phyloP scores from a whole-genome alignment of 805 yeast genomes.

The Yarrowia alimentaria region DNA sequence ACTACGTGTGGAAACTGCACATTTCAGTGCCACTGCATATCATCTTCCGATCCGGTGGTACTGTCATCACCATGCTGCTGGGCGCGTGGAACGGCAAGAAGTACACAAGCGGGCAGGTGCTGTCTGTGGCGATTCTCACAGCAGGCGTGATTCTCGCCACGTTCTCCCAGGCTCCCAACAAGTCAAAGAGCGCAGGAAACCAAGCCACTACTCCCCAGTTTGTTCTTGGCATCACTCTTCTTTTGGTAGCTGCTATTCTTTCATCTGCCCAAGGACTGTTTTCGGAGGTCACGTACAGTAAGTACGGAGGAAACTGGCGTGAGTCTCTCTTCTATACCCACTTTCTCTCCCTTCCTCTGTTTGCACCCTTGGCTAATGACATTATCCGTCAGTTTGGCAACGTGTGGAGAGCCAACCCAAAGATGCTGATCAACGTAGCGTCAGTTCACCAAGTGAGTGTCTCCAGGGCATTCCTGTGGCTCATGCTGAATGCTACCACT shows the following conservation, averaged over 20 bases:
- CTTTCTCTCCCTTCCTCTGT: constrained; percentile 54
- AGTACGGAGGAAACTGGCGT: constrained; percentile 59
- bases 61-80: constrained; percentile 57
- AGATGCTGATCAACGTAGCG: constrained; percentile 30
- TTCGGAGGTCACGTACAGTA: constrained; percentile 50
- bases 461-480: constrained; percentile 37
- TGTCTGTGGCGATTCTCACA: constrained; percentile 53
- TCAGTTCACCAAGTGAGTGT: constrained; percentile 30
- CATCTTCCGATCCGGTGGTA: constrained; percentile 61
- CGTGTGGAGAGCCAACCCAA: constrained; percentile 24
- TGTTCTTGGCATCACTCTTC: constrained; percentile 44
- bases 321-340: constrained; percentile 65
- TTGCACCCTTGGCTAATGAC: constrained; percentile 42
- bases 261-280: constrained; percentile 59
- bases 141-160: constrained; percentile 53
- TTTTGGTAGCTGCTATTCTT: constrained; percentile 50
- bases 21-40: constrained; percentile 68
- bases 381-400: constrained; percentile 39
- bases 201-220: constrained; percentile 30
- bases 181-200: constrained; percentile 30
- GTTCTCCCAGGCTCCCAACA: constrained; percentile 27
- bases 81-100: constrained; percentile 52
- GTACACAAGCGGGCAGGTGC: constrained; percentile 49
- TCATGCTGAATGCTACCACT: constrained; percentile 49
- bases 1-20: constrained; percentile 55